These are phyloP conservation scores for Betula pendula DNA, from an alignment of 306 rosid species.

Conservation along the genomic window DNA sequence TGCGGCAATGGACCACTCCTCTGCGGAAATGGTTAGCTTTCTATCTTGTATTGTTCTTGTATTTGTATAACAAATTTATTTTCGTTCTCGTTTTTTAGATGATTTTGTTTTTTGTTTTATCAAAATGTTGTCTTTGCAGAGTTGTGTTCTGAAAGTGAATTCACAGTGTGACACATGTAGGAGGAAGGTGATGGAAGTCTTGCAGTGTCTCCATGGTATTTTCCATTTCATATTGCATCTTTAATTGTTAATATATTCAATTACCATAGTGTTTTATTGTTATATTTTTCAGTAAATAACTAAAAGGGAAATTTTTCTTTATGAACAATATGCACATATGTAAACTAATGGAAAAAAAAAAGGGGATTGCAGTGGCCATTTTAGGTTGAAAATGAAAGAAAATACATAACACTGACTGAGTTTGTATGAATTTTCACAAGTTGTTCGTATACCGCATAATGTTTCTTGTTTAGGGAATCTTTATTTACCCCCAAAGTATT, in stretches of 20 bases:
- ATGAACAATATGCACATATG: too few relatives aligned
- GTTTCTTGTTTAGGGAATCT: too few relatives aligned
- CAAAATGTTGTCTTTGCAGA: conserved; percentile 25
- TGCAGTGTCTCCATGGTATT: conserved; percentile 38
- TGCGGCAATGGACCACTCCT: conserved; percentile 36
- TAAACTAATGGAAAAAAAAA: too few relatives aligned
- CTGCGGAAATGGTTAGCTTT: conserved; percentile 43
- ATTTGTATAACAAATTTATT: neutral
- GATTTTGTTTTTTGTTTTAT: neutral
- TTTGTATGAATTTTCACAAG: too few relatives aligned
- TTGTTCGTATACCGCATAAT: too few relatives aligned
- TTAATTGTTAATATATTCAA: neutral
- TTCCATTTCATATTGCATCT: neutral
- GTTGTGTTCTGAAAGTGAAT: conserved; percentile 42
- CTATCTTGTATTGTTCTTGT: neutral
- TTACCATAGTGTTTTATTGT: too few relatives aligned
- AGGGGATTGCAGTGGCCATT: too few relatives aligned
- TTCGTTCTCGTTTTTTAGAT: neutral
- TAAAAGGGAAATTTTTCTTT: too few relatives aligned
- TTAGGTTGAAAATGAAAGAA: too few relatives aligned
- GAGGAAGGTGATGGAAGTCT: conserved; percentile 33
- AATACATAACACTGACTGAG: too few relatives aligned
- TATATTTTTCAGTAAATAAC: too few relatives aligned
- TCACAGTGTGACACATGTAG: conserved; percentile 42
- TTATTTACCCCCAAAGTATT: too few relatives aligned